A percentile compares a stretch with the other conserved stretches of the same genome.
Conservation (phyloP, 805 yeast genomes). For the Diddensiella santjacobensis region DNA sequence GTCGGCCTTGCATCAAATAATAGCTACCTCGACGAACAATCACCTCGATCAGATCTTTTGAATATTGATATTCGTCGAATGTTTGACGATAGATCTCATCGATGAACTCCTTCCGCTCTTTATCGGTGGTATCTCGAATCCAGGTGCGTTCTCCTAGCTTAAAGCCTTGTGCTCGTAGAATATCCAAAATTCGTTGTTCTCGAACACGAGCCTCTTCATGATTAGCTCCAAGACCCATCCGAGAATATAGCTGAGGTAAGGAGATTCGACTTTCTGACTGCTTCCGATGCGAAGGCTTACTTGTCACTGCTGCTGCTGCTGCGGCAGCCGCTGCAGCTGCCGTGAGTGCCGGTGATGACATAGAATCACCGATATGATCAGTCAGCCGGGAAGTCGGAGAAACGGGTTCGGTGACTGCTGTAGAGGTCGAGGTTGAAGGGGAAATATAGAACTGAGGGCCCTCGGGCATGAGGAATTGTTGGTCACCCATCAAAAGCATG, state of each 20-base stretch:
- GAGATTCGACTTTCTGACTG: conserved; percentile 38
- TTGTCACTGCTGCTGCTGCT: background rate
- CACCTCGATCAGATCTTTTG: conserved; percentile 56
- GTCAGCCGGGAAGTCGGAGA: background rate
- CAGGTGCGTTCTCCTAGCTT: conserved; percentile 76
- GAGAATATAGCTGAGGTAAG: conserved; percentile 34
- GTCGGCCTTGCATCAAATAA: conserved; percentile 70
- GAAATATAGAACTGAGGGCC: background rate
- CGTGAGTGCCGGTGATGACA: background rate
- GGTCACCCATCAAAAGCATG: too few species aligned
- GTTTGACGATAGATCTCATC: conserved; percentile 48
- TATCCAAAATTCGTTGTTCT: conserved; percentile 36
- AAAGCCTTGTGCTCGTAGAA: conserved; percentile 54
- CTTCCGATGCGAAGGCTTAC: too few species aligned
- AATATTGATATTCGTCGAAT: conserved; percentile 48
- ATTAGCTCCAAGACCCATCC: conserved; percentile 38
- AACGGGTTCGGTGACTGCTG: background rate
- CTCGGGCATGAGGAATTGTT: background rate
- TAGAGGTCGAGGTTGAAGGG: background rate
- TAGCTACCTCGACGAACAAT: conserved; percentile 80
- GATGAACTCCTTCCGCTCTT: conserved; percentile 48
- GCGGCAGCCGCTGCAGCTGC: background rate
- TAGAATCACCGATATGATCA: background rate
- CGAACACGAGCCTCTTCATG: conserved; percentile 36
- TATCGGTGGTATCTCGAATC: conserved; percentile 70